Conservation (phyloP, 192 early-diverging fungal species). For the Backusella psychrophila region DNA sequence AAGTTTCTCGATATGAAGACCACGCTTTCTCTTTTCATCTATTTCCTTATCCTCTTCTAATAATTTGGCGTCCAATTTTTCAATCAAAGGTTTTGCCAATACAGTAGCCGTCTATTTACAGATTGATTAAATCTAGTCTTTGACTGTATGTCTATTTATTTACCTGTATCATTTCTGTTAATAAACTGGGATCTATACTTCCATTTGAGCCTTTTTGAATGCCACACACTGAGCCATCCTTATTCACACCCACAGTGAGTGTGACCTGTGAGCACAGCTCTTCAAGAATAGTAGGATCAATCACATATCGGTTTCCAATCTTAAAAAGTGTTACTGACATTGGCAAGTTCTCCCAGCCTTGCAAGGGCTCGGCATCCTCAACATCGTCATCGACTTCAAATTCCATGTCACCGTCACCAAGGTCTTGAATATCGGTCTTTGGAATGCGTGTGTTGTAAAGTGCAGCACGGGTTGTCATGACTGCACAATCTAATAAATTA, state of each 20-base stretch:
- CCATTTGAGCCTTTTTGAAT: conserved; percentile 82
- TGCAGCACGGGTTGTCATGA: conserved; percentile 85
- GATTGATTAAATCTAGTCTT: neutral
- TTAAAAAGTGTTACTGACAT: conserved; percentile 82
- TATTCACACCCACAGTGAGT: conserved; percentile 81
- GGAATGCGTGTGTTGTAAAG: conserved; percentile 87
- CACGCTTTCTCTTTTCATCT: conserved; percentile 38
- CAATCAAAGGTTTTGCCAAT: conserved; percentile 47
- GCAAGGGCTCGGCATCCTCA: conserved; percentile 77
- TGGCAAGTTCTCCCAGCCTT: conserved; percentile 80
- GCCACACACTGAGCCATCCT: conserved; percentile 76
- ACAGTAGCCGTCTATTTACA: conserved; percentile 41
- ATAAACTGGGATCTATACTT: conserved; percentile 71
- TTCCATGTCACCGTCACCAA: conserved; percentile 78
- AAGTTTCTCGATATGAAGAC: conserved; percentile 47
- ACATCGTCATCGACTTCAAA: conserved; percentile 92
- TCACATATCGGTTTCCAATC: conserved; percentile 81
- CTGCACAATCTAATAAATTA: conserved; percentile 81
- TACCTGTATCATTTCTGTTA: conserved; percentile 82
- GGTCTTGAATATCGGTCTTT: conserved; percentile 76
- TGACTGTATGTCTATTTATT: neutral
- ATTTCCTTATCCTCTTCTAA: conserved; percentile 45
- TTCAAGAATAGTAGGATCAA: conserved; percentile 89
- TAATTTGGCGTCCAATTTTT: conserved; percentile 46
- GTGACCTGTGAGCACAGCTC: conserved; percentile 83